Percentiles rank a stretch among this genome's conserved stretches.
phyloP scores from a whole-genome alignment of 306 rosid genomes.

The Prunus persica region Prunus_persica_NCBIv2 NC_034010.1:26863501-26864000 shows the following conservation, averaged over 20 bases:
- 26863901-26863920: not conserved
- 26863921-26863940: not conserved
- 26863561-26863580: constrained; percentile 1
- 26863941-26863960: not conserved
- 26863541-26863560: not conserved
- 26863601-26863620: not conserved
- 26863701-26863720: constrained; percentile 4
- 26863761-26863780: not conserved
- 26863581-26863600: constrained; percentile 16
- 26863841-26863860: not conserved
- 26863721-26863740: constrained; percentile 1
- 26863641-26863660: constrained; percentile 9
- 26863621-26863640: constrained; percentile 8
- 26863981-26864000: too few relatives aligned
- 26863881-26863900: not conserved
- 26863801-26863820: not conserved
- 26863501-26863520: constrained; percentile 37
- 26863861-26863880: not conserved
- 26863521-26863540: not conserved
- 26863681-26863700: not conserved
- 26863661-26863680: constrained; percentile 3
- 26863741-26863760: not conserved
- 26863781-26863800: not conserved
- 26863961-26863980: too few relatives aligned
- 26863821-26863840: not conserved